Base-by-base conservation (phyloP, 352 stramenopile species). In the Pythium brassicae region DNA sequence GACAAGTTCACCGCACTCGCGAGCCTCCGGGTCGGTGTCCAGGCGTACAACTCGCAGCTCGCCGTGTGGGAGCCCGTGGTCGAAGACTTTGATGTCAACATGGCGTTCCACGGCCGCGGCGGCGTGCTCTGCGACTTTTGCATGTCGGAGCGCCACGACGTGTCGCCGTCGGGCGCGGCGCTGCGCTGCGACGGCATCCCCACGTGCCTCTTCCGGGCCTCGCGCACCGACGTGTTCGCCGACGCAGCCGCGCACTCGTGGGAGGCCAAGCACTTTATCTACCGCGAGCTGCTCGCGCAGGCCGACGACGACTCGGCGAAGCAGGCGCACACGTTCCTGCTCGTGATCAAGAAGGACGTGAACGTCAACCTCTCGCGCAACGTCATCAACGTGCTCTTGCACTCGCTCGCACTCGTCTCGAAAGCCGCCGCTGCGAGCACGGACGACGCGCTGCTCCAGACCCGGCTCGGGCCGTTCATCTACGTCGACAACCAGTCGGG, bases 401-500 rank as follows among this genome's bases (percentile, higher is more conserved):
- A 90, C 56, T 88, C 89, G 52, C 66, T 86, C 45, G 70, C 72
- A 50, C 68, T 94, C 25, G 78, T 94, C 48, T 87, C 76, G n/a
- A 87, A 84, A 55, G 62, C 68, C 3, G 65, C 69, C 10, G n/a
- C 32, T 7, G 32, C 32, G 32, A 63, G 68, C 32, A 66, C 62
- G 0, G 69, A 78, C 20, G 70, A 85, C 50, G 66, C 61, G 15
- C 60, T 78, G 15, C 60, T 78, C 27, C 63, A 59, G 37, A 69
- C 72, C 10, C 78, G 76, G 9, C 78, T 94, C 26, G 84, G 84
- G 1, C 78, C 82, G 20, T 91, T 86, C 57, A 89, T 94, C 49
- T 94, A 94, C 53, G 80, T 94, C 8, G 84, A 94, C 50, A 94
- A 94, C 48, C 82, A 94, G 47, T 90, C 82, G 2, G 84, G 84